Conservation (phyloP, 805 yeast genomes). For the Starmerella vitae region DNA sequence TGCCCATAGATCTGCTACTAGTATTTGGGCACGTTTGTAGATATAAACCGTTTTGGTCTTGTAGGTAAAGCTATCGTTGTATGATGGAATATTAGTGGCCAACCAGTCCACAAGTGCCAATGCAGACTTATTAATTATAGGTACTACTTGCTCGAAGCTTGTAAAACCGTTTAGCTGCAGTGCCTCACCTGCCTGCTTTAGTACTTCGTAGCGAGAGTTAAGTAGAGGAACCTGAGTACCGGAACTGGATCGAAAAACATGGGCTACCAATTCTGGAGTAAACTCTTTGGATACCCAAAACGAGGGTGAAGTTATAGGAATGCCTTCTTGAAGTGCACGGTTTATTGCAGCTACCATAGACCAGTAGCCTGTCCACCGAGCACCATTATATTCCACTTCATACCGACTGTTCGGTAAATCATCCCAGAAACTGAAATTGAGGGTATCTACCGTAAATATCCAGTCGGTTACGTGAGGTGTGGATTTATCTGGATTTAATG, state of each 20-base stretch:
- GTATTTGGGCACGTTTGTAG: constrained; percentile 33
- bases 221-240: constrained; percentile 28
- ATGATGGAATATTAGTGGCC: constrained; percentile 24
- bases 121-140: constrained; percentile 25
- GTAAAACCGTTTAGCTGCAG: constrained; percentile 12
- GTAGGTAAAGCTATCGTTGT: constrained; percentile 27
- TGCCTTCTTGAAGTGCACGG: constrained; percentile 30
- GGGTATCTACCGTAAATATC: constrained; percentile 32
- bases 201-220: constrained; percentile 25
- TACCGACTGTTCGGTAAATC: constrained; percentile 27
- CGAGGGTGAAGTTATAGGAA: constrained; percentile 29
- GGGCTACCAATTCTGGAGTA: constrained; percentile 17
- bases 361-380: constrained; percentile 34
- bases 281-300: constrained; percentile 27
- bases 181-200: constrained; percentile 29
- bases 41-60: constrained; percentile 25
- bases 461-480: constrained; percentile 24
- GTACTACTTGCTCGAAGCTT: constrained; percentile 23
- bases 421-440: constrained; percentile 35
- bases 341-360: constrained; percentile 33
- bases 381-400: constrained; percentile 27
- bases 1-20: constrained; percentile 35
- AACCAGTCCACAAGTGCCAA: constrained; percentile 25
- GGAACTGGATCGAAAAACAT: constrained; percentile 28
- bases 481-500: constrained; percentile 25